Evolutionary conservation across 352 stramenopile genomes (phyloP).

Genomic region (Phytopythium cucurbitacearum): DNA sequence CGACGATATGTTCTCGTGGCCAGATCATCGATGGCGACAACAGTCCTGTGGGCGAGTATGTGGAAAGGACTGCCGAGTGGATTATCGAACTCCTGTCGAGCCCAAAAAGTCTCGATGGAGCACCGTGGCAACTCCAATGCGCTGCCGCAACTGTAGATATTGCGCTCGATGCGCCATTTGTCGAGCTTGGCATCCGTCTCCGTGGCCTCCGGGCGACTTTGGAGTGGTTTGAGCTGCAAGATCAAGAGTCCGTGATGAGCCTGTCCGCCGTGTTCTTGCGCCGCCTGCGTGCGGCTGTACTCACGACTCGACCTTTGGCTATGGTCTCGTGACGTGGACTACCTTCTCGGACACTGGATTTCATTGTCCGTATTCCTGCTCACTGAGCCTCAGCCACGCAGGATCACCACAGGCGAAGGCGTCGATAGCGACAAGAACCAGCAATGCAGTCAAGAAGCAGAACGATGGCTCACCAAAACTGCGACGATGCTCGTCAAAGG

Average conservation of each 20-base stretch:
- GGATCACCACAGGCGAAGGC: too few species aligned
- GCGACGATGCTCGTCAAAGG: too few species aligned
- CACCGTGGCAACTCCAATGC: conserved; percentile 7
- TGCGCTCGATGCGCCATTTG: conserved; percentile 9
- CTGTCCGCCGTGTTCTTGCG: conserved; percentile 21
- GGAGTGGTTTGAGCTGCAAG: conserved; percentile 17
- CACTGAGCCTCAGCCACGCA: too few species aligned
- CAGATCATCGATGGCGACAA: not conserved
- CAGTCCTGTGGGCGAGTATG: conserved; percentile 7
- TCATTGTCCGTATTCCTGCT: not conserved
- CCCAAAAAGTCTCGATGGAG: conserved; percentile 1
- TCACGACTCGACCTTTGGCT: conserved; percentile 18
- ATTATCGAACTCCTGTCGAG: conserved; percentile 15
- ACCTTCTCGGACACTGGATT: too few species aligned
- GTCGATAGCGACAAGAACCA: too few species aligned
- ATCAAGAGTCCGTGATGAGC: conserved; percentile 6
- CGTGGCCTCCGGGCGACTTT: conserved; percentile 11
- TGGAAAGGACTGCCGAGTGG: conserved; percentile 16
- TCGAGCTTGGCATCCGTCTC: conserved; percentile 3
- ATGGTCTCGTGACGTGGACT: conserved; percentile 1
- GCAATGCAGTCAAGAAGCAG: too few species aligned
- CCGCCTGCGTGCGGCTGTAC: conserved; percentile 20
- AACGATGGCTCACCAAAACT: too few species aligned
- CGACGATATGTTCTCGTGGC: conserved; percentile 4
- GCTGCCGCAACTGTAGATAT: conserved; percentile 15